These are phyloP conservation scores for Plectosphaerella cucumerina DNA, from an alignment of 2,329 filamentous ascomycete species.

Conservation along the genomic window DNA sequence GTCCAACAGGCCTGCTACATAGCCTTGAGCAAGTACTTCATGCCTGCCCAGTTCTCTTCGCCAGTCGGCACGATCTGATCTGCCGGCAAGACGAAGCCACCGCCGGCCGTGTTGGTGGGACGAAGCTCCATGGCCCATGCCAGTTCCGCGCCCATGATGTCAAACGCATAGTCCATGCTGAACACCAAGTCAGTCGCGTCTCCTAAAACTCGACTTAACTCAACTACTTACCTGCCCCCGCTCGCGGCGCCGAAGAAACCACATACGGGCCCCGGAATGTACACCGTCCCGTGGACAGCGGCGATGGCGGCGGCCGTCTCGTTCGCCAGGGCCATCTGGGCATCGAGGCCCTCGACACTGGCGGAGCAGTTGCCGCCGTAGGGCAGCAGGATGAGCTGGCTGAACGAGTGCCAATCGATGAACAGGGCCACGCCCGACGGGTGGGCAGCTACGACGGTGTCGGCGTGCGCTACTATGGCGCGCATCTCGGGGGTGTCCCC, in stretches of 20 bases:
- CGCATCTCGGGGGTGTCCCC: constrained; percentile 41
- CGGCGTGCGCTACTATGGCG: constrained; percentile 35
- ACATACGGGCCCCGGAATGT: constrained; percentile 50
- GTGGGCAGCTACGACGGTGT: constrained; percentile 18
- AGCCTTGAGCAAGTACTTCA: constrained; percentile 55
- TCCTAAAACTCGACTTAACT: no score
- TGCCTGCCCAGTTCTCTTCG: constrained; percentile 38
- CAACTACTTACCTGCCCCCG: constrained; percentile 19
- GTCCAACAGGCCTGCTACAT: no score
- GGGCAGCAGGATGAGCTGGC: constrained; percentile 45
- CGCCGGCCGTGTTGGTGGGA: constrained; percentile 24
- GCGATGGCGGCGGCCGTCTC: constrained; percentile 47
- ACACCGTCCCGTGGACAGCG: constrained; percentile 31
- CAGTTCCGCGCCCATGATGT: constrained; percentile 36
- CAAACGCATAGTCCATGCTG: constrained; percentile 40
- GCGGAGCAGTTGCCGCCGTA: constrained; percentile 57
- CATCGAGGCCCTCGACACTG: constrained; percentile 38
- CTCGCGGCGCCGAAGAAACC: constrained; percentile 56
- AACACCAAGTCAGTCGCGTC: no score
- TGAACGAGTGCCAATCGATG: constrained; percentile 56
- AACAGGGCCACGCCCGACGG: constrained; percentile 44
- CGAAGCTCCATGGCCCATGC: constrained; percentile 36
- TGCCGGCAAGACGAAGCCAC: constrained; percentile 39
- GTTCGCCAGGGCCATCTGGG: constrained; percentile 43
- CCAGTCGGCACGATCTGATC: constrained; percentile 37